These are phyloP conservation scores for Pulveroboletus frians DNA, from an alignment of 768 basidiomycete genomes.

Conservation along the genomic window DNA sequence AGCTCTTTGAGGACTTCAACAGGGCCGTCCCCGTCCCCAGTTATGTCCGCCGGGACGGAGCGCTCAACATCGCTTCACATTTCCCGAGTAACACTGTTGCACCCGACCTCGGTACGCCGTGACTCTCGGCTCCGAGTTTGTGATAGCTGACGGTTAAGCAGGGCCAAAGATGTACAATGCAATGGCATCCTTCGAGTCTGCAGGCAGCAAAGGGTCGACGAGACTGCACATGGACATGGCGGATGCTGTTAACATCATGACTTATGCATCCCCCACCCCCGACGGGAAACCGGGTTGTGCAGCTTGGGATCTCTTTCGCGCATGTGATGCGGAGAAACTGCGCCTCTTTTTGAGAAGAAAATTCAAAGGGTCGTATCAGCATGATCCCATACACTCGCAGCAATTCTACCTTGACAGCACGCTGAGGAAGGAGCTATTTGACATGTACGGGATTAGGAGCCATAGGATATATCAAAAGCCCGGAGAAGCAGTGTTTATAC, in stretches of 20 bases:
- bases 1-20: conserved; percentile 81
- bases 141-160: conserved; percentile 26
- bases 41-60: conserved; percentile 88
- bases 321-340: conserved; percentile 75
- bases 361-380: conserved; percentile 48
- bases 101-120: conserved; percentile 67
- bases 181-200: conserved; percentile 60
- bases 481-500: conserved; percentile 92
- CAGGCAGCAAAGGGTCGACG: conserved; percentile 79
- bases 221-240: conserved; percentile 93
- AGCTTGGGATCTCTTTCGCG: conserved; percentile 87
- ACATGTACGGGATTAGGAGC: conserved; percentile 65
- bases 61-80: conserved; percentile 83
- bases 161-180: conserved; percentile 97
- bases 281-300: conserved; percentile 70
- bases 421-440: conserved; percentile 62
- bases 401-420: conserved; percentile 75
- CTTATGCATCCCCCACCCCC: conserved; percentile 55
- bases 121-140: background rate
- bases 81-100: conserved; percentile 75
- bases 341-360: conserved; percentile 67
- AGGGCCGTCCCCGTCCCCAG: conserved; percentile 80
- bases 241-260: conserved; percentile 90
- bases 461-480: conserved; percentile 85
- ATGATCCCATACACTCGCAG: conserved; percentile 91